Conservation (phyloP, 257 asterid species). For the Nicotiana otophora region DNA sequence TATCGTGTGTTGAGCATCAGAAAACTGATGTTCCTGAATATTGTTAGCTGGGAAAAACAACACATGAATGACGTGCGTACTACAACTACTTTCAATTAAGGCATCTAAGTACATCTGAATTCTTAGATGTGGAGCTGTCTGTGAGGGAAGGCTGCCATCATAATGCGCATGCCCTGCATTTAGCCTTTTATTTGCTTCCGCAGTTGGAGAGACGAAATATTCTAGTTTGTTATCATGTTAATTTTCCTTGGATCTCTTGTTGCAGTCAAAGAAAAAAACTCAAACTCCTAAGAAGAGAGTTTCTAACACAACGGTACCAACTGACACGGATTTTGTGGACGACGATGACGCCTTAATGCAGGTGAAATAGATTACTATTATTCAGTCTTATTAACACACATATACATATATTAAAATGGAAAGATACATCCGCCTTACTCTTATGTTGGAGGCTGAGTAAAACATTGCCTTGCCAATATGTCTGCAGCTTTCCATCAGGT, state of each 20-base stretch:
- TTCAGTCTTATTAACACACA: not conserved
- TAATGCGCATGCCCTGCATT: not conserved
- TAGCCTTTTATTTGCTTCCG: not conserved
- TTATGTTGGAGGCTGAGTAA: conserved; percentile 1
- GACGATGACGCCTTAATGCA: conserved; percentile 69
- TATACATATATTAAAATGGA: not conserved
- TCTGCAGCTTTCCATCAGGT: not conserved
- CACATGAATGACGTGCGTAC: not conserved
- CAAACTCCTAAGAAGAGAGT: conserved; percentile 42
- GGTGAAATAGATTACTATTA: conserved; percentile 26
- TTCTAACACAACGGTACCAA: conserved; percentile 20
- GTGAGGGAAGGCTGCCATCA: not conserved
- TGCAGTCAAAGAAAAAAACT: conserved; percentile 43
- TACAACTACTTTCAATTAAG: not conserved
- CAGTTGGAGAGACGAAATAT: not conserved
- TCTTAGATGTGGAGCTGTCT: not conserved
- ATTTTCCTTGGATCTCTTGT: conserved; percentile 22
- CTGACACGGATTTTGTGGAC: conserved; percentile 53
- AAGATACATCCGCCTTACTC: not conserved
- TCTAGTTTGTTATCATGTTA: conserved; percentile 7
- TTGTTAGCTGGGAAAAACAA: not conserved
- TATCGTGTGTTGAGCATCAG: not conserved
- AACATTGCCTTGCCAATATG: not conserved
- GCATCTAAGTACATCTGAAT: not conserved
- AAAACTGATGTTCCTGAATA: not conserved